Conservation (phyloP, 441 rosid species). For the Pelargonium myrrhifolium region DNA sequence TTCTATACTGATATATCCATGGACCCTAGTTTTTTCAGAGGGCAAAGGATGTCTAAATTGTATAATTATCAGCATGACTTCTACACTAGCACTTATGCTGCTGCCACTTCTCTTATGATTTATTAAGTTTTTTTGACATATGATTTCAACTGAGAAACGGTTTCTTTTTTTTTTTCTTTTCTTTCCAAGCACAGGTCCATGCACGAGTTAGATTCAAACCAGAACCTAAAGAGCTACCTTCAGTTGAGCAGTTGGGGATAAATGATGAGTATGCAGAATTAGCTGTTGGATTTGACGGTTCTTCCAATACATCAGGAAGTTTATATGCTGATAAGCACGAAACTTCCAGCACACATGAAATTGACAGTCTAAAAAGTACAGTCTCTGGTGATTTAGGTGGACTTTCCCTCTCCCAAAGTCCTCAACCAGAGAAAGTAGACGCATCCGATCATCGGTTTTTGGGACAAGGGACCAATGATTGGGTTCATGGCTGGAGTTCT, state of each 20-base stretch:
- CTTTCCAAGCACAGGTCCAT: constrained; percentile 38
- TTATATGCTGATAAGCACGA: constrained; percentile 84
- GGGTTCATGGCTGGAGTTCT: constrained; percentile 72
- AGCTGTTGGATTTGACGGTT: constrained; percentile 72
- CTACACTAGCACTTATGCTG: background rate
- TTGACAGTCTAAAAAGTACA: constrained; percentile 72
- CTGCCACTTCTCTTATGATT: background rate
- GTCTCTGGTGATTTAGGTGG: constrained; percentile 75
- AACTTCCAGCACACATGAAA: constrained; percentile 60
- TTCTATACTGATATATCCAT: background rate
- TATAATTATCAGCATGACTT: background rate
- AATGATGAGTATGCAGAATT: constrained; percentile 60
- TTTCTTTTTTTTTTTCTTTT: constrained; percentile 11
- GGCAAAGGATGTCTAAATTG: background rate
- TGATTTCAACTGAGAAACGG: background rate
- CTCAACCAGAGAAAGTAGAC: constrained; percentile 50
- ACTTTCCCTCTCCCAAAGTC: constrained; percentile 46
- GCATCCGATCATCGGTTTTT: constrained; percentile 41
- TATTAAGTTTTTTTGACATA: background rate
- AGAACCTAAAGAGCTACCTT: constrained; percentile 44
- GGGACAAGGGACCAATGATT: constrained; percentile 44
- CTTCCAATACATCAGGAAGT: constrained; percentile 87
- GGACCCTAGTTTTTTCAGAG: background rate
- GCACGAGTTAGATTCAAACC: constrained; percentile 57
- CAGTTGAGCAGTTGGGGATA: constrained; percentile 38